Percentiles rank a stretch among this genome's conserved stretches.
Evolutionary conservation across 257 asterid genomes (phyloP).

Genomic region (Ehretia macrophylla): DNA sequence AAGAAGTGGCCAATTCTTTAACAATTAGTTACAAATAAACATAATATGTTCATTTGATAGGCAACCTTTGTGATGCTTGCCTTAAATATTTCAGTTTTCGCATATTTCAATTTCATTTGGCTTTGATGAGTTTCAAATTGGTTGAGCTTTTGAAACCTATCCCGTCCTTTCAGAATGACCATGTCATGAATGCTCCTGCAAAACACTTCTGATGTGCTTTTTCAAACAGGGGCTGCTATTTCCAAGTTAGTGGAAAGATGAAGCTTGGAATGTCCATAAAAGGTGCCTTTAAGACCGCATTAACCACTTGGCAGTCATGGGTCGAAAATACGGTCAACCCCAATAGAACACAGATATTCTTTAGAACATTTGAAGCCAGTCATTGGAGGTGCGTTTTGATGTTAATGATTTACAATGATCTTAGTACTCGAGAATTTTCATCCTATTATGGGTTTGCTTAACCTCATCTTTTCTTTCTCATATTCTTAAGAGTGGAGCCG

Average conservation of each 20-base stretch:
- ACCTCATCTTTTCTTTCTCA: too few species aligned
- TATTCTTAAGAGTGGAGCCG: too few species aligned
- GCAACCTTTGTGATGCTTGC: too few species aligned
- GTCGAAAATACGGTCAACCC: constrained; percentile 51
- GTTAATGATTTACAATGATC: not conserved
- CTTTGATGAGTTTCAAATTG: too few species aligned
- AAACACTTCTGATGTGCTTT: constrained; percentile 43
- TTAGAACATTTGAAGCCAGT: constrained; percentile 82
- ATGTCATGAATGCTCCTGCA: not conserved
- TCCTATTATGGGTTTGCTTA: not conserved
- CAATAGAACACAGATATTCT: constrained; percentile 63
- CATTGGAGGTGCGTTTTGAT: constrained; percentile 72
- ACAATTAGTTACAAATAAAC: too few species aligned
- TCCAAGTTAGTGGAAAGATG: constrained; percentile 75
- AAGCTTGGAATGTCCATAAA: constrained; percentile 78
- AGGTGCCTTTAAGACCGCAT: constrained; percentile 58
- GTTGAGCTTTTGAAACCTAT: too few species aligned
- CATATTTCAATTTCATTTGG: too few species aligned
- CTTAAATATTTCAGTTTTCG: too few species aligned
- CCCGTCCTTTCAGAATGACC: too few species aligned
- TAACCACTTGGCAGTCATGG: constrained; percentile 85
- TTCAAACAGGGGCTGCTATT: constrained; percentile 97
- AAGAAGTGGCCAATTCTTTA: too few species aligned
- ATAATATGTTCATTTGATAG: too few species aligned
- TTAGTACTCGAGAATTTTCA: not conserved